Percentiles rank a stretch among this genome's conserved stretches.
These are phyloP conservation scores for Fusarium compactum DNA, from an alignment of 2,329 filamentous ascomycete species.

Conservation along the genomic window DNA sequence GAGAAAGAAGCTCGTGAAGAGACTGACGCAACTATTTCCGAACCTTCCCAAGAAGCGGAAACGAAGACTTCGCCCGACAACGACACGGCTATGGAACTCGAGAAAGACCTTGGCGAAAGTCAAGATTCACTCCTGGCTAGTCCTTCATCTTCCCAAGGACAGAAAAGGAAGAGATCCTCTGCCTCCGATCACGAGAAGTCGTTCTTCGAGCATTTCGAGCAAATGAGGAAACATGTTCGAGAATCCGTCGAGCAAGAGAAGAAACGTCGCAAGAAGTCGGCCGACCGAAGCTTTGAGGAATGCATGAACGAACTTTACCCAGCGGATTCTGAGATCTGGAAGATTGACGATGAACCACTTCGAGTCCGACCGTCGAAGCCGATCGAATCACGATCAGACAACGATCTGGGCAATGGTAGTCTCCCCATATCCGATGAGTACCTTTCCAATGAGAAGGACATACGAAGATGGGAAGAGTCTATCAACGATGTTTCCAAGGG, in stretches of 20 bases:
- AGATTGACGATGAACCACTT: neutral
- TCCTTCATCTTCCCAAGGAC: neutral
- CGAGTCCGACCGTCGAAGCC: neutral
- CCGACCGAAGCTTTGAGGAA: neutral
- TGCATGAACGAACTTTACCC: neutral
- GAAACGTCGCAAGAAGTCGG: neutral
- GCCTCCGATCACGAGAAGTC: neutral
- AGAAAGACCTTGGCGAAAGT: too few species aligned
- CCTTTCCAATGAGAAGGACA: rapidly evolving
- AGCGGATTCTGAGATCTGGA: neutral
- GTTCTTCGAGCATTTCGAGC: neutral
- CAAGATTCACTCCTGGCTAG: rapidly evolving
- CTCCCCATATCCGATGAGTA: rapidly evolving
- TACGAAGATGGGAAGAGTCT: too few species aligned
- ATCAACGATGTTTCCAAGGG: too few species aligned
- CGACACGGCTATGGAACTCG: too few species aligned
- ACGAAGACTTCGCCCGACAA: too few species aligned
- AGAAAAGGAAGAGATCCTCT: neutral
- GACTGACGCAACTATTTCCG: too few species aligned
- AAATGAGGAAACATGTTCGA: neutral
- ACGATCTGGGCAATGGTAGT: too few species aligned
- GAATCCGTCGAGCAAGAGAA: neutral
- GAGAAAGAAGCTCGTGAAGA: too few species aligned
- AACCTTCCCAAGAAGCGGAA: too few species aligned
- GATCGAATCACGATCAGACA: neutral